A percentile compares a stretch with the other conserved stretches of the same genome.
Evolutionary conservation across 2,329 filamentous ascomycete species (phyloP).

Genomic region (Aspergillus udagawae): DNA sequence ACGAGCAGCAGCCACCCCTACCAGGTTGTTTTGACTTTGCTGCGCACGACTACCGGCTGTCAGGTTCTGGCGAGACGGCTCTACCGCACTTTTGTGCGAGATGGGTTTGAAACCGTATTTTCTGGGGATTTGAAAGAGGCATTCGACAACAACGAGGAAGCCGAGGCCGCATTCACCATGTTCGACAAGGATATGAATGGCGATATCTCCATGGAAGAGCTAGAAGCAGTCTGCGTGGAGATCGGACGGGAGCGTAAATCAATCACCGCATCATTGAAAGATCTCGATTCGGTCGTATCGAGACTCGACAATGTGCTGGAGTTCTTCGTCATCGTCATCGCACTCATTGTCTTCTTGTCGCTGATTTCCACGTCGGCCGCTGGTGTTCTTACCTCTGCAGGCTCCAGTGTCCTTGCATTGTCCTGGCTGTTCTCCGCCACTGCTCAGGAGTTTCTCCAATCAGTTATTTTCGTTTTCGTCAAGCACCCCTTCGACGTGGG

Average conservation of each 20-base stretch:
- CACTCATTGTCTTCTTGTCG: slow-evolving; percentile 80
- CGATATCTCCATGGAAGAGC: slow-evolving; percentile 91
- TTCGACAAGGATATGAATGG: slow-evolving; percentile 97
- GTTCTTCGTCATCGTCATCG: slow-evolving; percentile 77
- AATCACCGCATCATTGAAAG: slow-evolving; percentile 90
- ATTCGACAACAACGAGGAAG: slow-evolving; percentile 79
- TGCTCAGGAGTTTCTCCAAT: slow-evolving; percentile 91
- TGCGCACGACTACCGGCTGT: slow-evolving; percentile 67
- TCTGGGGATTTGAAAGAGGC: slow-evolving; percentile 73
- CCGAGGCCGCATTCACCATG: slow-evolving; percentile 81
- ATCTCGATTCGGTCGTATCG: slow-evolving; percentile 86
- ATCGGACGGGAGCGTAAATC: slow-evolving; percentile 93
- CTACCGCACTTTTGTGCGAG: slow-evolving; percentile 78
- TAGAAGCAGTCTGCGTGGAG: slow-evolving; percentile 89
- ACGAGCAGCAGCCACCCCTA: slow-evolving; percentile 71
- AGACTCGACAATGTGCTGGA: slow-evolving; percentile 87
- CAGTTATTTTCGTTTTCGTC: slow-evolving; percentile 90
- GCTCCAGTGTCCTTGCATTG: slow-evolving; percentile 79
- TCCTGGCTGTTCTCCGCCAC: slow-evolving; percentile 92
- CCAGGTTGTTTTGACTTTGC: slow-evolving; percentile 75
- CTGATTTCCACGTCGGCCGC: slow-evolving; percentile 88
- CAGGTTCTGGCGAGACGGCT: slow-evolving; percentile 83
- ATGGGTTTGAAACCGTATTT: slow-evolving; percentile 70
- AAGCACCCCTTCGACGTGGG: slow-evolving; percentile 97
- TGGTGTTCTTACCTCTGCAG: slow-evolving; percentile 82